These are phyloP conservation scores for Triadica sebifera DNA, from an alignment of 345 rosid species.

Conservation along the genomic window DNA sequence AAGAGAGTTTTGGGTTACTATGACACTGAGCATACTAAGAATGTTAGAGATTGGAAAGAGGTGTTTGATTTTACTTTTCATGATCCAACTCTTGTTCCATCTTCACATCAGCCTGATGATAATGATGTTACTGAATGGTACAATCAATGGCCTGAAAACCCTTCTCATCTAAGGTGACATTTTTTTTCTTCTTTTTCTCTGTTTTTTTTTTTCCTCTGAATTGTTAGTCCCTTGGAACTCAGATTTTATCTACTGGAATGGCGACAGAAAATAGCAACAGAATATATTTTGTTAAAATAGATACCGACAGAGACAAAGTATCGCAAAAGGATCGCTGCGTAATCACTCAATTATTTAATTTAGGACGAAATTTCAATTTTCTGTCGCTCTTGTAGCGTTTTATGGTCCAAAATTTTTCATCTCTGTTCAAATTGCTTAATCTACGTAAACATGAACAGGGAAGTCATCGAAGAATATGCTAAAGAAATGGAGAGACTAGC, in stretches of 20 bases:
- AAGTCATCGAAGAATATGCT: slow-evolving; percentile 46
- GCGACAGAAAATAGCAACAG: too few species aligned
- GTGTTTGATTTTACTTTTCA: slow-evolving; percentile 33
- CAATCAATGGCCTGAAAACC: slow-evolving; percentile 32
- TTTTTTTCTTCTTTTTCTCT: neutral
- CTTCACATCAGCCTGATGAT: slow-evolving; percentile 26
- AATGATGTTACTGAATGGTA: slow-evolving; percentile 16
- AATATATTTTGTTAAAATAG: too few species aligned
- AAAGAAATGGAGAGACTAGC: slow-evolving; percentile 51
- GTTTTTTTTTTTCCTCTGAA: too few species aligned
- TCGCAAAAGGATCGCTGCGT: too few species aligned
- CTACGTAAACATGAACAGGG: slow-evolving; percentile 25
- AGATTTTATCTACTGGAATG: too few species aligned
- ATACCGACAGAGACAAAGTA: too few species aligned
- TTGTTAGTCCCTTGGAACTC: too few species aligned
- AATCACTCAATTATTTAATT: too few species aligned
- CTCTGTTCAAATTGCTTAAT: too few species aligned
- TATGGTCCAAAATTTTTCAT: too few species aligned
- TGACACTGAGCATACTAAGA: slow-evolving; percentile 46
- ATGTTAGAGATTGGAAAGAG: slow-evolving; percentile 59
- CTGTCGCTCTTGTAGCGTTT: too few species aligned
- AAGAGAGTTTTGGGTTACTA: slow-evolving; percentile 33
- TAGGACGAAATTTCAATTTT: too few species aligned
- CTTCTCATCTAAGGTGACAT: slow-evolving; percentile 24
- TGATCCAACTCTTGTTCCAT: slow-evolving; percentile 22